Evolutionary conservation across 2,329 filamentous ascomycete species (phyloP), one percentile per base, ranked within the genome.

Genomic region (Alternaria arbusti): DNA sequence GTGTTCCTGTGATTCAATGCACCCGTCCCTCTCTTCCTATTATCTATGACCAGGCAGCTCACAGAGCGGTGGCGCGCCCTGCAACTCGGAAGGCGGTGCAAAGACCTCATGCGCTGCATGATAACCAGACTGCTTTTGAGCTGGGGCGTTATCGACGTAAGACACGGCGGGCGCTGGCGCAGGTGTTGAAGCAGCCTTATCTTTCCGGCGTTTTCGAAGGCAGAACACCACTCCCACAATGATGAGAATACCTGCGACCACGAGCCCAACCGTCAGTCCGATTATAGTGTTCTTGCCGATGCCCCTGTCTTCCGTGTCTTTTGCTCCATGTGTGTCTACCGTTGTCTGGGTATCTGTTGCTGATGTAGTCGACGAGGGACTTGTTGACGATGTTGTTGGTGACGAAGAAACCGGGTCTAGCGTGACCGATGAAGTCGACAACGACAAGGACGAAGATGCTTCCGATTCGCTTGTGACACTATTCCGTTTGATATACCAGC

Each of bases 21-120:
- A 10, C 4, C 32, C 3, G 1, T 40, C 7, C 0, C 1, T 1
- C 7, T 40, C 0, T 40, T 2, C 32, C 15, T 40, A 9, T 0
- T n/a, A 40, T 40, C 32, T 40, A 2, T n/a, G 32, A 3, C 15
- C 32, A 40, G 32, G 32, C 1, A 40, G 32, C 32, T 40, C 32
- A 8, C n/a, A 40, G 32, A n/a, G 32, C 0, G 15, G 32, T 40
- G 32, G 32, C 32, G 32, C 32, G 15, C 32, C 15, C 32, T 40
- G 32, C 32, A 40, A 40, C 32, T 40, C 32, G 15, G 15, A 40
- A 40, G 32, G 32, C 32, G 32, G 15, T 1, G 32, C 15, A 40
- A 40, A 40, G 32, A 40, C 32, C 32, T 40, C 32, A 40, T 40
- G 32, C 15, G 32, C 32, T 10, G 32, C 15, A 40, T n/a, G 32